Evolutionary conservation across 164 flowering plant genomes (phyloP), one percentile per base, ranked within the genome.

Genomic region (Aristolochia contorta): DNA sequence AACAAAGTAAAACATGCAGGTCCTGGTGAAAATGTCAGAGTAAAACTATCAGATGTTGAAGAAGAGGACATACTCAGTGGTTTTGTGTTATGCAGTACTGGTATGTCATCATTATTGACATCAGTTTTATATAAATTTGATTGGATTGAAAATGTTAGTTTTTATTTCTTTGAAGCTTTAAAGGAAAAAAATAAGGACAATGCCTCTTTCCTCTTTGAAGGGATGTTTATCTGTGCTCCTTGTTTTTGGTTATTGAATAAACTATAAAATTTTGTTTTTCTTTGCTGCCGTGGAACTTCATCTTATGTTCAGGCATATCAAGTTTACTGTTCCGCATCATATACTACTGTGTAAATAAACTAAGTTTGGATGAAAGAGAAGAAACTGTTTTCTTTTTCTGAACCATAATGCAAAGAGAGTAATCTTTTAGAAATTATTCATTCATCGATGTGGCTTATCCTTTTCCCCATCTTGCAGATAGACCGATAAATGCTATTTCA

Each of bases 21-120:
- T 19, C 97, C 99, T 67, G 99, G 95, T 74, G 99, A 94, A 77
- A 94, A 91, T 77, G 69, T 94, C 33, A 71, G 99, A 45, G 78
- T 91, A 47, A 80, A 82, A 67, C 56, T 94, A 68, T 76, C 95
- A 65, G 97, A 96, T 24, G 63, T 91, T 61, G 99, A 94, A 56
- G 99, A 94, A 65, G 97, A 94, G 57, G 99, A 89, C 64, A 82
- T 94, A 65, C 58, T 83, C 45, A 64, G 84, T 0, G 99, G 99
- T 47, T 94, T 94, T 73, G 96, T 94, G 33, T 69, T 91, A 59
- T 83, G 82, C 25, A 81, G 89, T 62, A 60, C 80, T 58, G 85
- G 99, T 90, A 74, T 60, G 85, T 72, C 12, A 19, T 59, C 16
- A 24, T 25, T 6, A 21, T 54, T 12, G 53, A 49, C 53, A 12